phyloP scores from a whole-genome alignment of 371 early-diverging fungal species.

The Mucor saturninus region DNA sequence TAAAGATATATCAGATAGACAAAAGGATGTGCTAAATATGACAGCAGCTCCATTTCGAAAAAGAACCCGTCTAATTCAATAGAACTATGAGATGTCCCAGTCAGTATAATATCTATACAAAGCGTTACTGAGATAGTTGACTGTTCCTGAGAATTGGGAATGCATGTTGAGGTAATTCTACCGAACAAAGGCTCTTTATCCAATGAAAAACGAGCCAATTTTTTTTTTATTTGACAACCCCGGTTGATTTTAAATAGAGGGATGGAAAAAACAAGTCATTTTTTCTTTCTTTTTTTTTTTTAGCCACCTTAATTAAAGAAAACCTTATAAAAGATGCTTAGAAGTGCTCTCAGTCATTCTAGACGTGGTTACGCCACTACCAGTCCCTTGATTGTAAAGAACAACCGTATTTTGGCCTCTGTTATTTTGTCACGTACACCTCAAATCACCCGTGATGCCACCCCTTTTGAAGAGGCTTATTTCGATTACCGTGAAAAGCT shows the following conservation, averaged over 20 bases:
- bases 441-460: constrained; percentile 72
- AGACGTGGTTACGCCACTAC: constrained; percentile 31
- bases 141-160: too few relatives aligned
- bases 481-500: constrained; percentile 77
- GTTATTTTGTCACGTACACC: constrained; percentile 84
- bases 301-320: background rate
- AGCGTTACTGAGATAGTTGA: too few relatives aligned
- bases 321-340: constrained; percentile 6
- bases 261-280: constrained; percentile 1
- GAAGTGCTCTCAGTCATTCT: constrained; percentile 8
- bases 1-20: too few relatives aligned
- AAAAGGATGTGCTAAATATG: too few relatives aligned
- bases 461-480: constrained; percentile 78
- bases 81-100: too few relatives aligned
- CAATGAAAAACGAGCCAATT: background rate
- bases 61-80: too few relatives aligned
- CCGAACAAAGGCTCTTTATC: background rate
- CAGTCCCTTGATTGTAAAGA: constrained; percentile 38
- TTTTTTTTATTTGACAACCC: constrained; percentile 2
- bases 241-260: constrained; percentile 1
- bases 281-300: background rate
- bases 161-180: too few relatives aligned
- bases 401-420: constrained; percentile 65
- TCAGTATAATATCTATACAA: too few relatives aligned
- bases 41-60: too few relatives aligned